These are phyloP conservation scores for Geosmithia flava DNA, from an alignment of 2,329 filamentous ascomycete species.

Conservation along the genomic window DNA sequence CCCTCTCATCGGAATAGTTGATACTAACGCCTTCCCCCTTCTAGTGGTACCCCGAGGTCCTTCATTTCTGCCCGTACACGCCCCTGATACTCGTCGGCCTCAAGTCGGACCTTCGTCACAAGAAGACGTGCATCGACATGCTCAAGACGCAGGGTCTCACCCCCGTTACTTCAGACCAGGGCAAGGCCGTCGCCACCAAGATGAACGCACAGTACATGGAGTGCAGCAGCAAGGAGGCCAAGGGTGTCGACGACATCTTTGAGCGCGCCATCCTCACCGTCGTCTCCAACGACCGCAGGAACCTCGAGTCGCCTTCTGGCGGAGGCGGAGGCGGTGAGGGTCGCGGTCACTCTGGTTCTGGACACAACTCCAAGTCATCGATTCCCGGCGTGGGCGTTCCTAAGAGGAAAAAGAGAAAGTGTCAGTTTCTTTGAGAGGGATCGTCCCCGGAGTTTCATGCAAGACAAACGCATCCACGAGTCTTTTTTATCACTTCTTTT, in stretches of 20 bases:
- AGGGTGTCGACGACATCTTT: slow-evolving; percentile 93
- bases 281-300: slow-evolving; percentile 66
- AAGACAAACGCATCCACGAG: background rate
- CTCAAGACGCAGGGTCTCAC: slow-evolving; percentile 96
- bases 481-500: background rate
- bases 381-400: slow-evolving; percentile 31
- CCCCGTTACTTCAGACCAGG: slow-evolving; percentile 85
- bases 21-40: background rate
- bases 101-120: slow-evolving; percentile 91
- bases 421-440: slow-evolving; percentile 56
- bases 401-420: slow-evolving; percentile 78
- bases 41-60: slow-evolving; percentile 97
- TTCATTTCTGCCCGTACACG: slow-evolving; percentile 97
- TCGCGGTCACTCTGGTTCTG: slow-evolving; percentile 18
- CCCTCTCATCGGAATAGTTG: background rate
- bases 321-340: slow-evolving; percentile 21
- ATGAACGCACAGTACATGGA: slow-evolving; percentile 97
- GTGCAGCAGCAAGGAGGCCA: slow-evolving; percentile 97
- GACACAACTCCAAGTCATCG: slow-evolving; percentile 13
- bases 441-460: background rate
- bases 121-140: slow-evolving; percentile 95
- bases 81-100: slow-evolving; percentile 91
- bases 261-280: slow-evolving; percentile 82
- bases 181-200: slow-evolving; percentile 73
- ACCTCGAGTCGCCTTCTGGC: slow-evolving; percentile 36